Evolutionary conservation across 192 early-diverging fungal genomes (phyloP), one percentile per base, ranked within the genome.

Genomic region (Ambispora gerdemannii): DNA sequence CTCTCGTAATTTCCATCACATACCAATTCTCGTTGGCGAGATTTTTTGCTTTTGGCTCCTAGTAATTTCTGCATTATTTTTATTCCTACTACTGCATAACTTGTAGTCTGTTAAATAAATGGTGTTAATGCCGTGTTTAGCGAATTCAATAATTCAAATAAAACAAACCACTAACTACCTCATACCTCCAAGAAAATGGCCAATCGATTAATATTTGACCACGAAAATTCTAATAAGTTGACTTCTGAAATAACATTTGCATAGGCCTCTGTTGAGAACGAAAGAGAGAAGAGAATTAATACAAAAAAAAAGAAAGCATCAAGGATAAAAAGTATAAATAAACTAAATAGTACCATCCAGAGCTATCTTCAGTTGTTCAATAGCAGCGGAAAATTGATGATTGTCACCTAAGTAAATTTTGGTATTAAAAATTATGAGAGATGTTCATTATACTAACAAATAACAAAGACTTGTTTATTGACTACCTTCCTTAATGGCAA

Each of bases 101-200:
- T 69, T 13, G 0, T 24, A 0, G 30, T 65, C 17, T 24, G 17
- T 17, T 19, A 27, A 24, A 63, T 60, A 24, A 38, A 63, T 47
- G 38, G 49, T 17, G 11, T 31, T 52, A 30, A 10, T 28, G 1
- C 32, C 50, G 2, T 10, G 1, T 3, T 3, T 7, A 55, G 20
- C 22, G 55, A 58, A 30, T 30, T 58, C 15, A 38, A 28, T 7
- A 25, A 13, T 33, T 51, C 19, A 25, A 51, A 33, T 19, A 24
- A 35, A 56, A 32, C 4, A 31, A 22, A 25, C 2, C n/a, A 31
- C 3, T 31, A 30, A 10, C n/a, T n/a, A n/a, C 20, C 28, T 53
- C 4, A 64, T 67, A 67, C 65, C 50, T 67, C 65, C 6, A 53
- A n/a, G 25, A 67, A 67, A 27, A 25, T 28, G n/a, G 65, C 50